Percentiles rank a stretch among this genome's conserved stretches.
Conservation (phyloP, 2,329 filamentous ascomycete genomes). For the Pseudopyricularia javanii region DNA sequence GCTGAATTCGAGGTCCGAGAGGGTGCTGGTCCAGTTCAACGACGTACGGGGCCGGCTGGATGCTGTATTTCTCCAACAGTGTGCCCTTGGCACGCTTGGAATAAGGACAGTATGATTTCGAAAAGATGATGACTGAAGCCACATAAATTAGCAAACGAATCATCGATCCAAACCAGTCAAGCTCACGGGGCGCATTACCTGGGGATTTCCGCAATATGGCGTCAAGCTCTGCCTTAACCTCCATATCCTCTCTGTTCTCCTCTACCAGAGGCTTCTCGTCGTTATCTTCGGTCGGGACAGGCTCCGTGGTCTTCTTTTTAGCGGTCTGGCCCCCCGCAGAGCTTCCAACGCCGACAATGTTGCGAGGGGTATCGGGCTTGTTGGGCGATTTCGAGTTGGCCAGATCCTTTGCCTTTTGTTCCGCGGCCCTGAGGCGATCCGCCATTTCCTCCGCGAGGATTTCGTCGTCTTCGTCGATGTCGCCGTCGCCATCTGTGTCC, state of each 20-base stretch:
- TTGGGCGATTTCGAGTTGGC: conserved; percentile 55
- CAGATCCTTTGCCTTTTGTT: conserved; percentile 54
- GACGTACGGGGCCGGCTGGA: conserved; percentile 71
- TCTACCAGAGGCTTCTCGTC: conserved; percentile 11
- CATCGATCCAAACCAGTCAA: neutral
- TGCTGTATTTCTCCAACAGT: conserved; percentile 72
- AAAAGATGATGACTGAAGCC: conserved; percentile 79
- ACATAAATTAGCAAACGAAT: neutral
- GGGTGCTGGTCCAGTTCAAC: conserved; percentile 82
- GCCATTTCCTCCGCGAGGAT: conserved; percentile 40
- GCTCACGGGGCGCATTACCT: conserved; percentile 39
- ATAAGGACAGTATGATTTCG: conserved; percentile 82
- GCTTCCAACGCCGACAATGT: conserved; percentile 46
- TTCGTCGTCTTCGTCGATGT: conserved; percentile 43
- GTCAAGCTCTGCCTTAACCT: conserved; percentile 61
- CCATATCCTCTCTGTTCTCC: conserved; percentile 46
- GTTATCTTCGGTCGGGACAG: conserved; percentile 27
- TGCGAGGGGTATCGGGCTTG: conserved; percentile 44
- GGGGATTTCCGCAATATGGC: conserved; percentile 73
- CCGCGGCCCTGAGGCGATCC: conserved; percentile 54
- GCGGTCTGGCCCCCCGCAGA: conserved; percentile 38
- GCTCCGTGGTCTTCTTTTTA: conserved; percentile 29
- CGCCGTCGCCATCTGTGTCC: conserved; percentile 42
- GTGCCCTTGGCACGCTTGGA: conserved; percentile 78
- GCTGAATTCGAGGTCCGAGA: conserved; percentile 62